Evolutionary conservation across 2,329 filamentous ascomycete genomes (phyloP).

Genomic region (Cladosporium sp.): DNA sequence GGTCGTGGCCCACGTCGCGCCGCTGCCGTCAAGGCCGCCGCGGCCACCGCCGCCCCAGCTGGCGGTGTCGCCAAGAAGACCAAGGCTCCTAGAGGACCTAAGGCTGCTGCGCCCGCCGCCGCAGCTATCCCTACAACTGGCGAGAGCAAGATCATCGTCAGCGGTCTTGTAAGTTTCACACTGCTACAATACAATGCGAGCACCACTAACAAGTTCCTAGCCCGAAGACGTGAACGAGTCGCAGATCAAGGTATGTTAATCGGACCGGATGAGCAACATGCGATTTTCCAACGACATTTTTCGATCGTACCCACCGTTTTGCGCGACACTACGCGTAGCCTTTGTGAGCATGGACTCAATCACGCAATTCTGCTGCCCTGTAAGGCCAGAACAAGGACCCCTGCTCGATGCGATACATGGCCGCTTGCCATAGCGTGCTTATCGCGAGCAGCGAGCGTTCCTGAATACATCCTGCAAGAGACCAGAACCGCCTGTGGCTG

Average conservation of each 20-base stretch:
- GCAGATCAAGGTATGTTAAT: conserved; percentile 99
- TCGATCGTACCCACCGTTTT: conserved; percentile 27
- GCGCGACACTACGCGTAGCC: conserved; percentile 15
- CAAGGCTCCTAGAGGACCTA: conserved; percentile 58
- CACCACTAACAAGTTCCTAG: conserved; percentile 58
- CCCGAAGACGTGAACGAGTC: conserved; percentile 93
- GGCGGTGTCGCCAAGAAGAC: conserved; percentile 78
- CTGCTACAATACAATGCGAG: conserved; percentile 8
- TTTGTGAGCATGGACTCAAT: conserved; percentile 6
- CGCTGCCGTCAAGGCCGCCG: conserved; percentile 52
- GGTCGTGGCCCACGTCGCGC: conserved; percentile 44
- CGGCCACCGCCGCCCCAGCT: conserved; percentile 63
- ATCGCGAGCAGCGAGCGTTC: conserved; percentile 13
- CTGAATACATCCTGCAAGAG: conserved; percentile 19
- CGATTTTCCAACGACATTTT: conserved; percentile 33
- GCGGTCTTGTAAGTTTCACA: conserved; percentile 78
- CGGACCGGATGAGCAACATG: conserved; percentile 54
- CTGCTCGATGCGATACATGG: conserved; percentile 1
- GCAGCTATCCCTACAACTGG: conserved; percentile 65
- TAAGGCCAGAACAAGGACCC: conserved; percentile 14
- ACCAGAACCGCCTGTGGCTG: conserved; percentile 22
- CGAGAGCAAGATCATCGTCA: conserved; percentile 97
- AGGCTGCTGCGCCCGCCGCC: conserved; percentile 51
- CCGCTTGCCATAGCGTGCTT: conserved; percentile 14
- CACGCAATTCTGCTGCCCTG: conserved; percentile 8